A percentile compares a stretch with the other conserved stretches of the same genome.
phyloP scores from a whole-genome alignment of 1,139 yeast species.

The Kurtzmaniella quercitrusa region DNA sequence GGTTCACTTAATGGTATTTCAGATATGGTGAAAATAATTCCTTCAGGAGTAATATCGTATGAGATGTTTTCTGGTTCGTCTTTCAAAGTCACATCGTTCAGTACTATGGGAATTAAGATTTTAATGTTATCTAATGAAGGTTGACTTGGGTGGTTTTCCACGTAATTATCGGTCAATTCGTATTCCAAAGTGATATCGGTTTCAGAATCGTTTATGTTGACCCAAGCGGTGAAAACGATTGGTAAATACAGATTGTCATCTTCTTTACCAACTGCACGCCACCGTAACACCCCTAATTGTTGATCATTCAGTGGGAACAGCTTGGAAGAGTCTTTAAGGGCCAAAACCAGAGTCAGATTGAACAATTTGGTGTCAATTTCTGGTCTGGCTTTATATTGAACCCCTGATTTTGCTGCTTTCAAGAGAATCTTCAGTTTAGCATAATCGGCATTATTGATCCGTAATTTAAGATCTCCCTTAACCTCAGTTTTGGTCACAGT shows the following conservation, averaged over 20 bases:
- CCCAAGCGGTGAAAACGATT: constrained; percentile 81
- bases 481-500: constrained; percentile 68
- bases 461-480: constrained; percentile 86
- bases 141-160: constrained; percentile 21
- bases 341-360: constrained; percentile 52
- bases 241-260: constrained; percentile 66
- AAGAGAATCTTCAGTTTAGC: constrained; percentile 65
- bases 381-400: constrained; percentile 91
- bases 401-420: constrained; percentile 42
- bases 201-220: constrained; percentile 54
- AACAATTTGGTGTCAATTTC: constrained; percentile 82
- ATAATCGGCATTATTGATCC: constrained; percentile 70
- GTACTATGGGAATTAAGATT: constrained; percentile 62
- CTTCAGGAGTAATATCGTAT: constrained; percentile 52
- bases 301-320: constrained; percentile 91
- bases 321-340: constrained; percentile 71
- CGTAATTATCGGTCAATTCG: constrained; percentile 51
- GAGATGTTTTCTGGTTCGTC: constrained; percentile 45
- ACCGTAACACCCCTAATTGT: constrained; percentile 84
- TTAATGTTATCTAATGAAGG: constrained; percentile 41
- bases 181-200: constrained; percentile 85
- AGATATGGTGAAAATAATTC: constrained; percentile 53
- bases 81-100: constrained; percentile 54
- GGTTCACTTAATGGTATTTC: constrained; percentile 48
- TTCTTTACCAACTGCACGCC: constrained; percentile 67